These are phyloP conservation scores for Vigna trinervia DNA, from an alignment of 306 rosid genomes.

Conservation along the genomic window DNA sequence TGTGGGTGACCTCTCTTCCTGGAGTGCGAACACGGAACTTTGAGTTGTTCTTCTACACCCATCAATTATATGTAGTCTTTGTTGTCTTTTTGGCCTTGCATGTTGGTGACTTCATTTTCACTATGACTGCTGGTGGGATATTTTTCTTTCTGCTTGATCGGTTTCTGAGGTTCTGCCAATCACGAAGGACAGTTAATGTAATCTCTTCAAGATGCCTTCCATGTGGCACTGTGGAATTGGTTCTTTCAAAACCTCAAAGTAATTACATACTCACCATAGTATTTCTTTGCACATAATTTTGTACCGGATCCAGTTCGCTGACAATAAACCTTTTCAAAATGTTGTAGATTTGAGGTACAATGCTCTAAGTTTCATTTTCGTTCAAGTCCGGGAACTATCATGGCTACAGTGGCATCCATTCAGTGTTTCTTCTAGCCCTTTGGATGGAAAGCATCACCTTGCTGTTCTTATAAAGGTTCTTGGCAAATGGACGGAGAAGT, in stretches of 20 bases:
- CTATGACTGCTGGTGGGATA: slow-evolving; percentile 80
- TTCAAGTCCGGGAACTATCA: slow-evolving; percentile 84
- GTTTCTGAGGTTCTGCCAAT: slow-evolving; percentile 86
- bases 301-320: slow-evolving; percentile 24
- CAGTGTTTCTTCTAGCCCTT: slow-evolving; percentile 92
- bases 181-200: slow-evolving; percentile 72
- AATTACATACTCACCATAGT: slow-evolving; percentile 33
- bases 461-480: slow-evolving; percentile 89
- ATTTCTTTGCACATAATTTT: slow-evolving; percentile 7
- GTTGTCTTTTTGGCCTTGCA: slow-evolving; percentile 79
- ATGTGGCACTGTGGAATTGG: slow-evolving; percentile 84
- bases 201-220: slow-evolving; percentile 82
- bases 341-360: slow-evolving; percentile 77
- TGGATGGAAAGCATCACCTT: slow-evolving; percentile 84
- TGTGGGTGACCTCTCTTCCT: slow-evolving; percentile 94
- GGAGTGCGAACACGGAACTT: slow-evolving; percentile 76
- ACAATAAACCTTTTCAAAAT: slow-evolving; percentile 32
- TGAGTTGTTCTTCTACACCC: slow-evolving; percentile 95
- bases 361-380: slow-evolving; percentile 91
- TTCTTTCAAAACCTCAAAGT: slow-evolving; percentile 88
- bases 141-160: slow-evolving; percentile 86
- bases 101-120: slow-evolving; percentile 82
- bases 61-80: slow-evolving; percentile 80
- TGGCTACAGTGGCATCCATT: slow-evolving; percentile 99
- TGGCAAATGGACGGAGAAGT: slow-evolving; percentile 79